Conservation (phyloP, 1,284 basidiomycete genomes). For the Melampsora americana region DNA sequence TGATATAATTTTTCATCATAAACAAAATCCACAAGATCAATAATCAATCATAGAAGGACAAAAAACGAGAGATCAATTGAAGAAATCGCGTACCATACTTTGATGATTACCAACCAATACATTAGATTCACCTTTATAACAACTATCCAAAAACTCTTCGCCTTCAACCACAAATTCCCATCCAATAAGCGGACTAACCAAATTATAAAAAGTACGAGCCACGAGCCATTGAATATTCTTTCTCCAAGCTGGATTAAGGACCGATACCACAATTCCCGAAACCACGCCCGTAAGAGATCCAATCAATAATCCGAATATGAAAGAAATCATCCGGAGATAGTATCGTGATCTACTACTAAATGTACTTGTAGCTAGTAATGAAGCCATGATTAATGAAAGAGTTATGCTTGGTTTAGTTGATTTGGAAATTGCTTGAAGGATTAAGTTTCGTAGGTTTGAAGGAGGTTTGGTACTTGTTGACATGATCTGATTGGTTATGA, state of each 20-base stretch:
- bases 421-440: neutral
- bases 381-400: neutral
- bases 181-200: constrained; percentile 60
- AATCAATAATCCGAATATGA: constrained; percentile 25
- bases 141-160: constrained; percentile 66
- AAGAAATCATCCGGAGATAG: constrained; percentile 25
- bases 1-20: neutral
- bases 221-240: constrained; percentile 77
- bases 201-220: constrained; percentile 75
- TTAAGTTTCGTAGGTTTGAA: neutral
- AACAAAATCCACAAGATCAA: constrained; percentile 64
- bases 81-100: constrained; percentile 55
- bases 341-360: constrained; percentile 26
- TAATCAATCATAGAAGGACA: neutral
- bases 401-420: neutral
- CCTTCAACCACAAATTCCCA: constrained; percentile 57
- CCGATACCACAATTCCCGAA: constrained; percentile 10
- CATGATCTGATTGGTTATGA: neutral
- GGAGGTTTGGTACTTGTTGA: neutral
- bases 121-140: constrained; percentile 57
- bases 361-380: constrained; percentile 21
- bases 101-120: constrained; percentile 91
- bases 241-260: constrained; percentile 27
- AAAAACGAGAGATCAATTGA: neutral
- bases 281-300: constrained; percentile 36